A percentile compares a stretch with the other conserved stretches of the same genome.
Evolutionary conservation across 495 filamentous ascomycete genomes (phyloP).

Genomic region (Massariosphaeria phaeospora): DNA sequence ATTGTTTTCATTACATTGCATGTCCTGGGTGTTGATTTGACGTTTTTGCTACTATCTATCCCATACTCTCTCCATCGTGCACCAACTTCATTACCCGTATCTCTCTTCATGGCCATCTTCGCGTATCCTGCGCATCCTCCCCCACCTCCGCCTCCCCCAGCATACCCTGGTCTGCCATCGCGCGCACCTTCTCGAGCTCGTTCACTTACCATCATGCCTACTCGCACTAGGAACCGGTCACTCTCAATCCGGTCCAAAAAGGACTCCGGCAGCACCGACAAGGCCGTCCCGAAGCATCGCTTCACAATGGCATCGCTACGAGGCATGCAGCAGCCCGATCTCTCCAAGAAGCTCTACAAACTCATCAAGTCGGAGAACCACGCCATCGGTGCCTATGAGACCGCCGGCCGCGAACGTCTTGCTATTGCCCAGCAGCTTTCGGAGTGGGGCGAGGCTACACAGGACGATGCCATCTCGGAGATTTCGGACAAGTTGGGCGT

Average conservation of each 20-base stretch:
- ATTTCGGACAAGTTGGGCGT: constrained; percentile 93
- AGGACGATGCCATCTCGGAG: constrained; percentile 80
- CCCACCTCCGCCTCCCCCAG: constrained; percentile 30
- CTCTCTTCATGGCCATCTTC: constrained; percentile 29
- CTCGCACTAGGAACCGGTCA: constrained; percentile 40
- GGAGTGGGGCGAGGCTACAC: constrained; percentile 89
- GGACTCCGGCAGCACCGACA: constrained; percentile 28
- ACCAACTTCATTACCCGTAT: not conserved
- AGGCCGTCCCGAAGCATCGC: constrained; percentile 47
- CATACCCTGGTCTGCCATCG: constrained; percentile 25
- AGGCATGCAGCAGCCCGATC: constrained; percentile 73
- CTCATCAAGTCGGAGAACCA: constrained; percentile 90
- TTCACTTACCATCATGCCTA: constrained; percentile 33
- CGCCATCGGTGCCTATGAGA: constrained; percentile 74
- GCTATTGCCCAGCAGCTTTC: constrained; percentile 85
- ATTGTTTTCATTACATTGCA: not conserved
- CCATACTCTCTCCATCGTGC: not conserved
- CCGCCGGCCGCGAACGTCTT: constrained; percentile 72
- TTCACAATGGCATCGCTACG: constrained; percentile 82
- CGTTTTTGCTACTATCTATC: not conserved
- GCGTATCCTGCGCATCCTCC: constrained; percentile 28
- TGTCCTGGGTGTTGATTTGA: not conserved
- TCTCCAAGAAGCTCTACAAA: constrained; percentile 76
- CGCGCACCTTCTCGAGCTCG: constrained; percentile 30
- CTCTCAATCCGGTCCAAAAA: constrained; percentile 44